Conservation (phyloP, 164 flowering plant species). For the Vitis cinerea region DNA sequence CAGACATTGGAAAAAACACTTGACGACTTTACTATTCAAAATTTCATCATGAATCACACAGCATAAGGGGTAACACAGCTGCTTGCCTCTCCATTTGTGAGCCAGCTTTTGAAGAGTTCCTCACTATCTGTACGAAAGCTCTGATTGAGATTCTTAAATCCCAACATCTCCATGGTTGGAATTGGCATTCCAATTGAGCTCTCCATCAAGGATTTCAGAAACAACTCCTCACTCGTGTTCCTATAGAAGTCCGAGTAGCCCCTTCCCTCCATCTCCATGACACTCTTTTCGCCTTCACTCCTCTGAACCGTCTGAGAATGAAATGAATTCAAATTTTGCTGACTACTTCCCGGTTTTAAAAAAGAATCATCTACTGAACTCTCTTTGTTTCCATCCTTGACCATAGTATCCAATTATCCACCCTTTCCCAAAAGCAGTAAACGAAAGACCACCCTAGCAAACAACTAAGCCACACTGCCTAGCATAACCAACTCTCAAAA, state of each 20-base stretch:
- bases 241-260: conserved; percentile 49
- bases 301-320: conserved; percentile 18
- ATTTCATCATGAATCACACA: conserved; percentile 2
- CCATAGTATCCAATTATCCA: conserved; percentile 18
- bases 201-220: conserved; percentile 65
- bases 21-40: too few relatives aligned
- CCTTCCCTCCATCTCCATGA: conserved; percentile 57
- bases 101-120: conserved; percentile 83
- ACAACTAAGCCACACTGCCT: background rate
- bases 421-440: background rate
- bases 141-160: conserved; percentile 61
- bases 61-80: conserved; percentile 3
- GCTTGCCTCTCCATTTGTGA: conserved; percentile 77
- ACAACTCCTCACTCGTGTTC: conserved; percentile 69
- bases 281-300: conserved; percentile 23
- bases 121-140: conserved; percentile 64
- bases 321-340: conserved; percentile 14
- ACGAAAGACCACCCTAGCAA: background rate
- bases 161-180: conserved; percentile 72
- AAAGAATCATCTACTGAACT: conserved; percentile 10
- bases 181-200: conserved; percentile 52
- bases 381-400: conserved; percentile 24
- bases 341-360: conserved; percentile 12
- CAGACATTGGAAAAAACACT: background rate
- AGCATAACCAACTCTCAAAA: too few relatives aligned